Evolutionary conservation across 805 yeast genomes (phyloP), one percentile per base, ranked within the genome.

Genomic region (Tetrapisispora pingtungensis): DNA sequence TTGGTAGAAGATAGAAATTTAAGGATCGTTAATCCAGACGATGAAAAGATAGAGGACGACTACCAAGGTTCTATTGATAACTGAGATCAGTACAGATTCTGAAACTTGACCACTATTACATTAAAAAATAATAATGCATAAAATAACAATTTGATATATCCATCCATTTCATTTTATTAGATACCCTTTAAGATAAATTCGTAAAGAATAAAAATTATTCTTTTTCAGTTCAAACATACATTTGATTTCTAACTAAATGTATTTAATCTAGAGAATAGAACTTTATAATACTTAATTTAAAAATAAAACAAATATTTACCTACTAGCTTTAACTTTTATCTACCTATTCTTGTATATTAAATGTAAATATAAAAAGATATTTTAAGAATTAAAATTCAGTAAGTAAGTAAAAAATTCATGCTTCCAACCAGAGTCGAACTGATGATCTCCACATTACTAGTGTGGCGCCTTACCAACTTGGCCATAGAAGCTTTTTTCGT

Each of bases 381-480:
- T n/a, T n/a, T n/a, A n/a, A n/a, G n/a, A n/a, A n/a, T n/a, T n/a
- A n/a, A n/a, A n/a, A n/a, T n/a, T n/a, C n/a, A n/a, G n/a, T 31
- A 14, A 6, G 6, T 31, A 31, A 6, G 13, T 31, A 31, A 48
- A 61, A 61, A 62, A 61, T 57, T 51, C 47, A 39, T 75, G 81
- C 81, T 78, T 71, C 77, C 76, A 76, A 74, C 77, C 81, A 75
- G 82, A 77, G 68, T 77, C 72, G 82, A 77, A 77, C 83, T 76
- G 81, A 79, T 78, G 85, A 79, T 80, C 84, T 78, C 79, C 78
- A 80, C 85, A 80, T 80, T 80, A 80, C 85, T 78, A 80, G 85
- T 80, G 85, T 80, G 79, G 78, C 85, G 85, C 86, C 82, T 80
- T 78, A 80, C 85, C 85, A 77, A 69, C 75, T 73, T 72, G 76